A percentile compares a stretch with the other conserved stretches of the same genome.
Evolutionary conservation across 192 early-diverging fungal genomes (phyloP).

Genomic region (Umbelopsis sp.): DNA sequence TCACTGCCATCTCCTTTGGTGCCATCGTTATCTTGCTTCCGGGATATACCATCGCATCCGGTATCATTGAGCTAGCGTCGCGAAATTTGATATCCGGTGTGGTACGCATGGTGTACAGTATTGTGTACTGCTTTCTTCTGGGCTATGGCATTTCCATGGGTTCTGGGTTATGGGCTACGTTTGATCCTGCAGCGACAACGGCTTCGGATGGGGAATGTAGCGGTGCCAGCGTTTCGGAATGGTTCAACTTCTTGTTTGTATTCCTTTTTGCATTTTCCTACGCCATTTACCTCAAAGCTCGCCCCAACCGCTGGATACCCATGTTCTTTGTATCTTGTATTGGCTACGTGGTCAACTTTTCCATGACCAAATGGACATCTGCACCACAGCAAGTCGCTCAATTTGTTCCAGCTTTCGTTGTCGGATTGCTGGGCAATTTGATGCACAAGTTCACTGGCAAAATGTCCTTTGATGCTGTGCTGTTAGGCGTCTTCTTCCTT

Average conservation of each 20-base stretch:
- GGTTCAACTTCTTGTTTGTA: constrained; percentile 55
- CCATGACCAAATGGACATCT: constrained; percentile 54
- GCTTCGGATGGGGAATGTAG: constrained; percentile 23
- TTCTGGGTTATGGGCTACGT: constrained; percentile 50
- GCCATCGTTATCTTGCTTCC: constrained; percentile 70
- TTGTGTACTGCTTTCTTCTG: constrained; percentile 78
- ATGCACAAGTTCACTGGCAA: constrained; percentile 73
- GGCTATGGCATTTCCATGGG: constrained; percentile 79
- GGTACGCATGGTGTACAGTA: constrained; percentile 80
- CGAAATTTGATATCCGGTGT: constrained; percentile 89
- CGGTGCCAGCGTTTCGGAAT: constrained; percentile 15
- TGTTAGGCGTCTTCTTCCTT: constrained; percentile 67
- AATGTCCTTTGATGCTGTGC: constrained; percentile 81
- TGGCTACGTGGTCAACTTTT: constrained; percentile 68
- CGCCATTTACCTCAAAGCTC: constrained; percentile 49
- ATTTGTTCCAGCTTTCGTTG: constrained; percentile 73
- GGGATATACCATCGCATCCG: constrained; percentile 80
- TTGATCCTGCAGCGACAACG: constrained; percentile 42
- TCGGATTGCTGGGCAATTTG: constrained; percentile 81
- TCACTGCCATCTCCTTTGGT: constrained; percentile 61
- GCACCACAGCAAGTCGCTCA: constrained; percentile 62
- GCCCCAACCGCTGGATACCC: constrained; percentile 67
- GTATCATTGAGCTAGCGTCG: constrained; percentile 88
- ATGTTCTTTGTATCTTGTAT: constrained; percentile 70
- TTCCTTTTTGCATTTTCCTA: constrained; percentile 53